Base-by-base conservation (phyloP, 768 basidiomycete genomes). In the Hydnum rufescens region DNA sequence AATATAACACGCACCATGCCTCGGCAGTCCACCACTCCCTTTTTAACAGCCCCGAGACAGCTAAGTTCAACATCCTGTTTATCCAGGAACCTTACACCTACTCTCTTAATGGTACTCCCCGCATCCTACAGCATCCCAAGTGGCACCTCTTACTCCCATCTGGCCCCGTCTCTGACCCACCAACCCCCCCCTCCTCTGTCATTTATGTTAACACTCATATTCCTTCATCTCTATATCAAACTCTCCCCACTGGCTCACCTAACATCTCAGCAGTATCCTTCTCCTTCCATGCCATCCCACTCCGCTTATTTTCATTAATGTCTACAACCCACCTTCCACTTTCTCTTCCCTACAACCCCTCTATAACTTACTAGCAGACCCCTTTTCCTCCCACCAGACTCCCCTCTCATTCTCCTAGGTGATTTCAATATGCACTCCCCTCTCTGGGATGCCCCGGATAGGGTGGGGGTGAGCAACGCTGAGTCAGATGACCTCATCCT, bases 301-400 rank as follows among this genome's bases (percentile, higher is more conserved):
- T 13, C 53, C 53, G 5, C 19, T 54, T 26, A 32, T 39, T 8
- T 55, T 54, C 25, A 55, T 55, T 6, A 39, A 54, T 31, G 55
- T 55, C 5, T 55, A 55, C 26, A 54, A 54, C 22, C 53, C 51
- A 2, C 53, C 53, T n/a, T n/a, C n/a, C 22, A 8, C 51, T 47
- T 55, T 55, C n/a, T 55, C 54, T 3, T 55, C 53, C 13, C 18
- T 54, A 23, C 19, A 26, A 2, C 32, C 30, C 4, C 53, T 54
- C 25, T 36, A 13, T 13, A 22, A 19, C 32, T 29, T 54, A 23
- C 34, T 54, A 30, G 28, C 1, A 2, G 2, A 1, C 53, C 26
- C 1, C 36, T 39, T 22, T 39, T n/a, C n/a, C n/a, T n/a, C n/a
- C n/a, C n/a, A n/a, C 36, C 36, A 13, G 29, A 55, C 22, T 16